Base-by-base conservation (phyloP, 2,329 filamentous ascomycete genomes). In the Sarocladium brachiariae region DNA sequence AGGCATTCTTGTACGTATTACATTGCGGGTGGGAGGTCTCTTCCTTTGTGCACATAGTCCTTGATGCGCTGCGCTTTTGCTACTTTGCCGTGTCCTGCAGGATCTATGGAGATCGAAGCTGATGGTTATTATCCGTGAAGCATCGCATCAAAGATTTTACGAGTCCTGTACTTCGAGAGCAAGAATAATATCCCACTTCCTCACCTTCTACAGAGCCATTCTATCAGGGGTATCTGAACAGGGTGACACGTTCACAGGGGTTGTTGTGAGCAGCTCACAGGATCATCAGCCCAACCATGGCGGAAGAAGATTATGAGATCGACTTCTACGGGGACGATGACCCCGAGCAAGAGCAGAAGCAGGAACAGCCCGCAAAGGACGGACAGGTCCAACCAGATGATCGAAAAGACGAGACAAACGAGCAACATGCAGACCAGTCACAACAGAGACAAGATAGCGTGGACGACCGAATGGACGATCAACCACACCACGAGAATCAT, bases 241-340 rank as follows among this genome's bases (percentile, higher is more conserved):
- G 23, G 35, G 9, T 6, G 7, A 4, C n/a, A 21, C 13, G 9
- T 33, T 21, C 25, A 33, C 43, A 21, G 43, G 16, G 10, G 43
- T 18, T 18, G n/a, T 19, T 7, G 33, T n/a, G n/a, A n/a, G n/a
- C 8, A 10, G 5, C 4, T 11, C 14, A 13, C n/a, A 47, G 11
- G 14, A 19, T 4, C 43, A 19, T 13, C 9, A 18, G 18, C 16
- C 46, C 49, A 61, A 68, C 61, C 48, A 86, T 86, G 83, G 80
- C 82, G 58, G 83, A 86, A 60, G 81, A 85, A 61, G 81, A 85
- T 59, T 86, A 84, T 65, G 83, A 86, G 59, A 85, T 87, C 68
- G 83, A 87, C 58, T 83, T 86, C 60, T 87, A 86, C 62, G 83
- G 81, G 59, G 83, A 85, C 59, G 71, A 73, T 52, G 70, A 69